phyloP scores from a whole-genome alignment of 768 basidiomycete genomes.

The Amylocystis lapponica region DNA sequence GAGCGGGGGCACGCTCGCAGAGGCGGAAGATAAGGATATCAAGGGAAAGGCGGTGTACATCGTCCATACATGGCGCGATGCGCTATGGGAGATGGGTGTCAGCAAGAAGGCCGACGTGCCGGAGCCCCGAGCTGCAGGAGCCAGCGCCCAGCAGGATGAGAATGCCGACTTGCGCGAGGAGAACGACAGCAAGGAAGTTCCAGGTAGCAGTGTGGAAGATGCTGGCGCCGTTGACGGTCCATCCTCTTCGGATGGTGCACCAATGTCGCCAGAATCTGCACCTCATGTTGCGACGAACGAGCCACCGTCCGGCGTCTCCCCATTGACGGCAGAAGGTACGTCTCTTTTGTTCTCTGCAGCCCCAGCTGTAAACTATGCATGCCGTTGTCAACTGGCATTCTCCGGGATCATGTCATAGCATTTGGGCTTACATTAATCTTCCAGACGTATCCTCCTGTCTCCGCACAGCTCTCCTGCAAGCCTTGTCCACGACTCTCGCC shows the following conservation, averaged over 20 bases:
- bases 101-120: constrained; percentile 50
- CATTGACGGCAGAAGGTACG: constrained; percentile 23
- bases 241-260: neutral
- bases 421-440: too few relatives aligned
- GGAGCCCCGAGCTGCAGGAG: constrained; percentile 17
- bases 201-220: too few relatives aligned
- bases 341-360: neutral
- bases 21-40: constrained; percentile 29
- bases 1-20: constrained; percentile 38
- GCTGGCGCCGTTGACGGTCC: neutral
- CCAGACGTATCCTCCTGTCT: constrained; percentile 55
- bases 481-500: constrained; percentile 45
- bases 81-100: constrained; percentile 61
- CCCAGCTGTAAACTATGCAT: too few relatives aligned
- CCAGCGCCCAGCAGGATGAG: constrained; percentile 1
- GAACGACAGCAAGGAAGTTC: too few relatives aligned
- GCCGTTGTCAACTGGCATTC: too few relatives aligned
- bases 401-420: too few relatives aligned
- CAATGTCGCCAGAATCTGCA: constrained; percentile 23
- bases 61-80: constrained; percentile 73
- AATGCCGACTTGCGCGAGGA: constrained; percentile 5
- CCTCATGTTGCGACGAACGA: too few relatives aligned
- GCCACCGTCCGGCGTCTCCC: too few relatives aligned
- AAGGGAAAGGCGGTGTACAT: constrained; percentile 79
- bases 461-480: constrained; percentile 58